A percentile compares a stretch with the other conserved stretches of the same genome.
phyloP scores from a whole-genome alignment of 2,329 filamentous ascomycete species.

The Pseudocercospora fijiensis region DNA sequence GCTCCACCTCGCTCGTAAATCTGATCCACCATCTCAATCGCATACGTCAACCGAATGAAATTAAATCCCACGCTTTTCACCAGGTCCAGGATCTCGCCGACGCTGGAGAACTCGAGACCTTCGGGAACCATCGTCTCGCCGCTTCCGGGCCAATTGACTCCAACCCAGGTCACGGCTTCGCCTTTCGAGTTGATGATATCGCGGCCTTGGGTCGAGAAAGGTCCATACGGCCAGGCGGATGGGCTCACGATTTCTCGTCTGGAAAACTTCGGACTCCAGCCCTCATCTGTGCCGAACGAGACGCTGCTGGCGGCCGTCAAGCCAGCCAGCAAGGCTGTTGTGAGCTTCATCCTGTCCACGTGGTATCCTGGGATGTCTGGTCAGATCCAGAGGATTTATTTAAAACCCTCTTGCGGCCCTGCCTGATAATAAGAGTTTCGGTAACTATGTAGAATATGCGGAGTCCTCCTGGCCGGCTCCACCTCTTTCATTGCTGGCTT shows the following conservation, averaged over 20 bases:
- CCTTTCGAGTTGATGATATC: constrained; percentile 26
- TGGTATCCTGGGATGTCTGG: neutral
- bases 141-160: constrained; percentile 39
- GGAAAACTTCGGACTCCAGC: constrained; percentile 9
- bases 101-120: constrained; percentile 36
- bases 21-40: constrained; percentile 46
- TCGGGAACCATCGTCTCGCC: constrained; percentile 39
- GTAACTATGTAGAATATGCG: too few relatives aligned
- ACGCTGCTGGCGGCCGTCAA: constrained; percentile 1
- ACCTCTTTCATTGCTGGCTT: constrained; percentile 2
- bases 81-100: constrained; percentile 33
- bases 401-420: too few relatives aligned
- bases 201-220: constrained; percentile 37
- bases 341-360: constrained; percentile 1
- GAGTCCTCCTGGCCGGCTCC: constrained; percentile 14
- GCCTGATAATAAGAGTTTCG: too few relatives aligned
- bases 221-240: constrained; percentile 34
- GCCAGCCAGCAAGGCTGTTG: constrained; percentile 1
- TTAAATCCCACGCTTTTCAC: constrained; percentile 39
- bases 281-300: constrained; percentile 4
- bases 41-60: constrained; percentile 42
- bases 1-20: constrained; percentile 43
- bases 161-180: constrained; percentile 34
- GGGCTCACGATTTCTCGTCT: constrained; percentile 12
- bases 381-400: neutral